Percentiles rank a stretch among this genome's conserved stretches.
These are phyloP conservation scores for Peniophora sp. DNA, from an alignment of 1,284 basidiomycete species.

Conservation along the genomic window DNA sequence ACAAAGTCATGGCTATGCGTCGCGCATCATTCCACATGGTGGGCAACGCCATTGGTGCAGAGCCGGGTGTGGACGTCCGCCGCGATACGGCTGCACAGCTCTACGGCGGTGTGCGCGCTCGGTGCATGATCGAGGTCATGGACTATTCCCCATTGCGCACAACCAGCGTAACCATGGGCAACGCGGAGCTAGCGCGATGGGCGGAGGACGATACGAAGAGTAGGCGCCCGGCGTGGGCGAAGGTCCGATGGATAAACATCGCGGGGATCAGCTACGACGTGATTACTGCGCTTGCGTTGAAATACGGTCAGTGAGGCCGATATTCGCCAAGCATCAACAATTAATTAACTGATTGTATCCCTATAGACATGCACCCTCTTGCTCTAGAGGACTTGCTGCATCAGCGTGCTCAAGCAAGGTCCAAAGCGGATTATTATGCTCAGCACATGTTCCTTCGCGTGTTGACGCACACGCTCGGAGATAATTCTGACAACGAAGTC, in stretches of 20 bases:
- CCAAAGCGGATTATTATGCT: conserved; percentile 63
- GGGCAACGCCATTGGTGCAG: conserved; percentile 37
- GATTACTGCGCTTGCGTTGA: conserved; percentile 53
- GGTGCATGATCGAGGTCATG: conserved; percentile 52
- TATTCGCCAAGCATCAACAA: neutral
- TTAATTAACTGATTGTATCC: neutral
- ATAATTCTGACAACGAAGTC: conserved; percentile 17
- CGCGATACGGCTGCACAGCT: conserved; percentile 38
- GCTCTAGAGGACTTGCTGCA: conserved; percentile 64
- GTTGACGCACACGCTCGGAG: conserved; percentile 46
- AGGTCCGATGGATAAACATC: conserved; percentile 58
- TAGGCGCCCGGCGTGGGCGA: conserved; percentile 40
- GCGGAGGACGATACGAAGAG: conserved; percentile 33
- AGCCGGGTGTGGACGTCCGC: conserved; percentile 56
- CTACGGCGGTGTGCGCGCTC: conserved; percentile 44
- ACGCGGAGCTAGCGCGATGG: conserved; percentile 44
- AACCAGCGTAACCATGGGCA: conserved; percentile 44
- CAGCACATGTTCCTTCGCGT: conserved; percentile 63
- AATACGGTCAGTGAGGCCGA: conserved; percentile 38
- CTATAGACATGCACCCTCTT: conserved; percentile 56
- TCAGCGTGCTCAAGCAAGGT: conserved; percentile 41
- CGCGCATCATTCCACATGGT: conserved; percentile 39
- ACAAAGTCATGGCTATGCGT: conserved; percentile 48
- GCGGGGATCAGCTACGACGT: conserved; percentile 68
- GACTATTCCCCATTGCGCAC: conserved; percentile 53